Evolutionary conservation across 2,329 filamentous ascomycete genomes (phyloP).

Genomic region (Neonectria magnoliae): DNA sequence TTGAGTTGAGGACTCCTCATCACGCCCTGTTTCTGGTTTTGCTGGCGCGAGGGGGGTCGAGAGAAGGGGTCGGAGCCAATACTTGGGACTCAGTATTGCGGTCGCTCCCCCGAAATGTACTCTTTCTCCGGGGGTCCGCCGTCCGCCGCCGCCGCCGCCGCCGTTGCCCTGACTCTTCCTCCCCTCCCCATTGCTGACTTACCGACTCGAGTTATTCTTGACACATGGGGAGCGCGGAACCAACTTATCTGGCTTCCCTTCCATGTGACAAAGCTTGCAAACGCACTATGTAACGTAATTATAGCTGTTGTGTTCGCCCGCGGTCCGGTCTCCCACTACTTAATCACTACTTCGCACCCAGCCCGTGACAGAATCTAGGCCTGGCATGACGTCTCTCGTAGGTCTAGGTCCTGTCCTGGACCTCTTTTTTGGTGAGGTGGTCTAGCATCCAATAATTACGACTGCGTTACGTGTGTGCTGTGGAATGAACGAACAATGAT

Average conservation of each 20-base stretch:
- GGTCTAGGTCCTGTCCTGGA: no score
- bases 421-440: no score
- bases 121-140: not conserved
- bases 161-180: not conserved
- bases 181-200: not conserved
- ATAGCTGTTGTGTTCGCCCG: not conserved
- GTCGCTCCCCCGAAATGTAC: slow-evolving; percentile 6
- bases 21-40: not conserved
- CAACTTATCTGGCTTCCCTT: not conserved
- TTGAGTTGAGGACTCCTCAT: slow-evolving; percentile 20
- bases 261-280: not conserved
- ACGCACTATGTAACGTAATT: not conserved
- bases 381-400: not conserved
- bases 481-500: not conserved
- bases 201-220: not conserved
- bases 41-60: not conserved
- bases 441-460: not conserved
- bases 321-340: not conserved
- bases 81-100: not conserved
- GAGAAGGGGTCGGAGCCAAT: not conserved
- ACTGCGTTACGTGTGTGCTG: not conserved
- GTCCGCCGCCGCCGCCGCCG: not conserved
- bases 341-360: not conserved
- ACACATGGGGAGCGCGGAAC: not conserved
- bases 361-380: not conserved